Evolutionary conservation across 805 yeast species (phyloP), one percentile per base, ranked within the genome.

Genomic region (Grigorovia humatica): DNA sequence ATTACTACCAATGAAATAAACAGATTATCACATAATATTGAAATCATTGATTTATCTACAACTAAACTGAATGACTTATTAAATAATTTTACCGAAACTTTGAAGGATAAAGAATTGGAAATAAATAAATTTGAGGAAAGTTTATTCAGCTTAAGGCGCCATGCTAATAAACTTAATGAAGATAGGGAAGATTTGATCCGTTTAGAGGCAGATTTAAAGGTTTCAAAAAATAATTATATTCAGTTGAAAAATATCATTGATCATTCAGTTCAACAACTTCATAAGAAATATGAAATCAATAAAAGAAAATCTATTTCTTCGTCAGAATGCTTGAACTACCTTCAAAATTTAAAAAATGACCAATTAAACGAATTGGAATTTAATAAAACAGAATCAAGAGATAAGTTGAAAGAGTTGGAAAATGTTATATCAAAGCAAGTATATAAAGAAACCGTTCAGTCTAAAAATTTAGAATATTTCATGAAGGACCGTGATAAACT

Each of bases 1-100:
- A 71, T 80, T 1, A 63, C 80, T 4, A 54, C 59, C 1, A 79
- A 77, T 17, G 86, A 82, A 54, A 73, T 81, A 3, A 65, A 67
- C 9, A 72, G 86, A 46, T 62, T 88, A 3, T 32, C 53, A 9
- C 46, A 48, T 13, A 55, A 65, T 2, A 57, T 63, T 12, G 63
- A 64, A 35, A 23, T 56, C 1, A 48, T 64, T 1, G 56, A 62
- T 57, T 67, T 59, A 15, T 57, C 66, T 0, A 72, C 70, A 42
- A 73, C 67, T 2, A 72, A 70, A 11, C 62, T 83, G 20, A 63
- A 67, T 46, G 56, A 63, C 7, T 64, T 70, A 48, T 58, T 78
- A 18, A 62, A 68, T 9, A 72, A 78, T 55, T 81, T 80, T 61
- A 70, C 69, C 30, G 27, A 49, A 0, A 54, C 65, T 8, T 48